phyloP scores from a whole-genome alignment of 75 land plant species.

The Sequoia sempervirens region DNA sequence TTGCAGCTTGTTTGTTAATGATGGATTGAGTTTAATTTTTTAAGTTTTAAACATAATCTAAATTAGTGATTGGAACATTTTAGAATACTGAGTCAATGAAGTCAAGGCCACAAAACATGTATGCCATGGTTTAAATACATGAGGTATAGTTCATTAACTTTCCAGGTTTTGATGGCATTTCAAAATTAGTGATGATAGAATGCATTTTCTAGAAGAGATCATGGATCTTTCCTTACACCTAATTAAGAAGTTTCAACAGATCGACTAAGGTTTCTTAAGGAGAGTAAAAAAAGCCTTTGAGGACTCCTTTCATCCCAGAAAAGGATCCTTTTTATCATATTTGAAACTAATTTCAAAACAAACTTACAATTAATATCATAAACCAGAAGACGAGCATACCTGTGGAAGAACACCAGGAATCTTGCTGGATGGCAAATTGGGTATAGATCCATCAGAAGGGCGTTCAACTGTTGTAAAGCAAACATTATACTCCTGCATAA shows the following conservation, averaged over 20 bases:
- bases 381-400: constrained; percentile 29
- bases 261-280: not conserved
- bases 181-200: not conserved
- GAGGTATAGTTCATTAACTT: not conserved
- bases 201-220: not conserved
- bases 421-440: constrained; percentile 64
- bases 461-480: constrained; percentile 97
- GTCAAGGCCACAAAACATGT: too few relatives aligned
- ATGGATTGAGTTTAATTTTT: too few relatives aligned
- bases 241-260: not conserved
- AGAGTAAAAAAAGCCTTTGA: not conserved
- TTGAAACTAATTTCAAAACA: not conserved
- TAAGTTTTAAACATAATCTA: too few relatives aligned
- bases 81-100: too few relatives aligned
- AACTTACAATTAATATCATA: not conserved
- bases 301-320: not conserved
- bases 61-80: too few relatives aligned
- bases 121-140: not conserved
- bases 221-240: not conserved
- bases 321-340: not conserved
- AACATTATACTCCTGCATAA: constrained; percentile 86
- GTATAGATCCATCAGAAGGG: constrained; percentile 58
- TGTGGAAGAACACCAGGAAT: constrained; percentile 81
- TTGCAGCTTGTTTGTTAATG: too few relatives aligned
- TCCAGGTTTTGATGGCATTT: not conserved